A percentile compares a stretch with the other conserved stretches of the same genome.
Conservation (phyloP, 2,329 filamentous ascomycete genomes). For the Aspergillus piperis region DNA sequence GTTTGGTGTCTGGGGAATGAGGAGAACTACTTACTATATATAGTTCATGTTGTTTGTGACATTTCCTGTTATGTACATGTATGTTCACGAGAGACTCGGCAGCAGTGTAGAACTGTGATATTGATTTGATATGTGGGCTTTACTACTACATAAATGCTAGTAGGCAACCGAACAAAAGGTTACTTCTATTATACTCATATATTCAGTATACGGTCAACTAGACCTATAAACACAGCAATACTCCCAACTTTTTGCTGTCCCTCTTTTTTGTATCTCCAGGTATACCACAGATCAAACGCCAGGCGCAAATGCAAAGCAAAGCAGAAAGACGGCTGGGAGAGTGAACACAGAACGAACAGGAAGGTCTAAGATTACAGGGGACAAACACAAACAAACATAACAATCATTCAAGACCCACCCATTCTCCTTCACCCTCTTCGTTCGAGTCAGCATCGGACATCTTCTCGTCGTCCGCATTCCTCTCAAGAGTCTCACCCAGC, state of each 20-base stretch:
- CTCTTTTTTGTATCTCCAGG: conserved; percentile 23
- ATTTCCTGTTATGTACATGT: no score
- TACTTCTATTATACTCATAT: not conserved
- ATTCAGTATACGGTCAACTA: conserved; percentile 3
- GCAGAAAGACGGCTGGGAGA: conserved; percentile 16
- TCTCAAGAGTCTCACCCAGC: conserved; percentile 21
- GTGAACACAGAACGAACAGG: conserved; percentile 8
- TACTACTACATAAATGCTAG: not conserved
- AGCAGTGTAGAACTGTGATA: no score
- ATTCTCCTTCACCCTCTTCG: conserved; percentile 52
- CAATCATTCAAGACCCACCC: conserved; percentile 56
- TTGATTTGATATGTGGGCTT: no score
- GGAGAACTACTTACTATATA: no score
- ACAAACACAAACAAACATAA: conserved; percentile 15
- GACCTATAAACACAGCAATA: conserved; percentile 15
- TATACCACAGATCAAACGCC: conserved; percentile 31
- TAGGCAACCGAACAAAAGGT: conserved; percentile 18
- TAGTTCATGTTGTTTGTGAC: no score
- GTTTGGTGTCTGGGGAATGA: conserved; percentile 17
- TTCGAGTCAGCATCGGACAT: conserved; percentile 33
- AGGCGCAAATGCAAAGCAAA: conserved; percentile 32
- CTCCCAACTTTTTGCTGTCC: conserved; percentile 22
- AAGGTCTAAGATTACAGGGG: conserved; percentile 20
- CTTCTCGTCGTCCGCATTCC: conserved; percentile 27
- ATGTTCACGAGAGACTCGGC: no score